These are phyloP conservation scores for Eucalyptus shirleyi DNA, from an alignment of 345 rosid species.

Conservation along the genomic window DNA sequence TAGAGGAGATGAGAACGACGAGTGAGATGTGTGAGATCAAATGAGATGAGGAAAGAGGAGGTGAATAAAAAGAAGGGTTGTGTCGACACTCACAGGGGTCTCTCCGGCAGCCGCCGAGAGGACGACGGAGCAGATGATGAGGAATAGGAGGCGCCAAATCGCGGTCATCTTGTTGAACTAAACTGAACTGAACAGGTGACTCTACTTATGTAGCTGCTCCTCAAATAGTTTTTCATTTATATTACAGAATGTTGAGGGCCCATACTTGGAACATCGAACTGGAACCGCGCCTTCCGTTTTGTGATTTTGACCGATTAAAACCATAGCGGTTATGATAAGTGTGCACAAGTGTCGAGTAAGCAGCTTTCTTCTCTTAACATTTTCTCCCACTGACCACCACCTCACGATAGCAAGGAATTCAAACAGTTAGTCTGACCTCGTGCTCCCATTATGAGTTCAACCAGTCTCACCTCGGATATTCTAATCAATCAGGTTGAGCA, in stretches of 20 bases:
- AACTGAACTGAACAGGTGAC: not conserved
- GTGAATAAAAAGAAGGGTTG: not conserved
- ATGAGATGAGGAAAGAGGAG: not conserved
- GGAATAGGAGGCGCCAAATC: not conserved
- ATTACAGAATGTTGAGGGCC: not conserved
- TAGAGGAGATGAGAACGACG: not conserved
- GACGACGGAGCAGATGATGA: not conserved
- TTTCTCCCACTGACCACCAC: not conserved
- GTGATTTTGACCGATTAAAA: not conserved
- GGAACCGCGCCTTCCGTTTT: not conserved
- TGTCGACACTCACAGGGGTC: not conserved
- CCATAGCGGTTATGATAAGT: not conserved
- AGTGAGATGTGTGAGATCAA: not conserved
- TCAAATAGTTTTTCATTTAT: not conserved
- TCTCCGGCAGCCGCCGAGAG: not conserved
- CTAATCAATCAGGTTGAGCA: not conserved
- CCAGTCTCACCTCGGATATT: not conserved
- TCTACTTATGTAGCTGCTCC: not conserved
- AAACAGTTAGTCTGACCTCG: not conserved
- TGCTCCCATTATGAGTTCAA: not conserved
- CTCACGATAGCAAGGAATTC: not conserved
- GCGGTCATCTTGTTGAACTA: not conserved
- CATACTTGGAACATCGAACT: not conserved
- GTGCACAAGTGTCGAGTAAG: not conserved
- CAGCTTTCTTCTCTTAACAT: not conserved